Percentiles rank a stretch among this genome's conserved stretches.
Evolutionary conservation across 1,139 yeast genomes (phyloP).

Genomic region (Candida sp.): DNA sequence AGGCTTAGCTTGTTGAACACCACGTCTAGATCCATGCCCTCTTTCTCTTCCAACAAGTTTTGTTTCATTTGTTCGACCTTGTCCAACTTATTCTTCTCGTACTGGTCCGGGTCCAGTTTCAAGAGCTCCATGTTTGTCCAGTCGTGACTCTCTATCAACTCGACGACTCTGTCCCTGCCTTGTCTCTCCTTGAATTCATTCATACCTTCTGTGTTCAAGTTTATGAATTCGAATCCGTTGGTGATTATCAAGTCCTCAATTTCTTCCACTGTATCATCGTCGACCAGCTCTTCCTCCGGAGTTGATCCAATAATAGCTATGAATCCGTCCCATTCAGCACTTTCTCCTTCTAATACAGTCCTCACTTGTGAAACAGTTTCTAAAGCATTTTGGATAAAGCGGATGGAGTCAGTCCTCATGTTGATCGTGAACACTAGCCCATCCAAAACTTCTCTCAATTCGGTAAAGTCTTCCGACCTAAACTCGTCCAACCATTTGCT

Average conservation of each 20-base stretch:
- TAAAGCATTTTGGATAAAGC: constrained; percentile 20
- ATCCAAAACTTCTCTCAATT: constrained; percentile 41
- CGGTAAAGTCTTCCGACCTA: constrained; percentile 30
- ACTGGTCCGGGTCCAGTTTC: constrained; percentile 13
- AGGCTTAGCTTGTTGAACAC: constrained; percentile 30
- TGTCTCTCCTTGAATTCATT: constrained; percentile 31
- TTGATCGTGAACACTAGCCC: constrained; percentile 42
- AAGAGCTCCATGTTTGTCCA: constrained; percentile 33
- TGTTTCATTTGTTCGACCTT: constrained; percentile 31
- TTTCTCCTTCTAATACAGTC: constrained; percentile 14
- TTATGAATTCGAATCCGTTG: constrained; percentile 37
- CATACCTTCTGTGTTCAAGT: constrained; percentile 23
- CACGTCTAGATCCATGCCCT: constrained; percentile 26
- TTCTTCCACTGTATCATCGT: constrained; percentile 17
- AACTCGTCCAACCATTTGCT: constrained; percentile 36
- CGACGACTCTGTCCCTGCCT: constrained; percentile 36
- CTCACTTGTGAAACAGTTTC: constrained; percentile 20
- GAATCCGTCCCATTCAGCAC: constrained; percentile 25
- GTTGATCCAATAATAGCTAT: constrained; percentile 28
- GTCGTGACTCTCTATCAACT: constrained; percentile 43
- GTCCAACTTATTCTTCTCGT: constrained; percentile 22
- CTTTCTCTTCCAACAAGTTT: constrained; percentile 22
- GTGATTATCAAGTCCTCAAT: constrained; percentile 33
- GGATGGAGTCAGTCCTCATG: constrained; percentile 18
- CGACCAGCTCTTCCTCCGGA: constrained; percentile 3